phyloP scores from a whole-genome alignment of 805 yeast species.

The Candida ascalaphidarum region DNA sequence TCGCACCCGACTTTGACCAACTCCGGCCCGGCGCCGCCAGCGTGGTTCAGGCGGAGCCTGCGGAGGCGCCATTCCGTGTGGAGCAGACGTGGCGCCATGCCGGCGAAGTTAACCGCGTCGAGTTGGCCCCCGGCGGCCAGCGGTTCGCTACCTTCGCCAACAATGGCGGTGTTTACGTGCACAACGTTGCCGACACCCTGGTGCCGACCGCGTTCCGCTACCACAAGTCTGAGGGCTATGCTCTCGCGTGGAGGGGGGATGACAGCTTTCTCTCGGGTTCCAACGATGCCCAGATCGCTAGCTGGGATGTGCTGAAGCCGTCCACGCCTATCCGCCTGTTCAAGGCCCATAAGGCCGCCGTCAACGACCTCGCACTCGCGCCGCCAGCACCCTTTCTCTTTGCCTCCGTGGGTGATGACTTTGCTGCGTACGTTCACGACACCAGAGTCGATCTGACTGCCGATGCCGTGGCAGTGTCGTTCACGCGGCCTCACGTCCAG shows the following conservation, averaged over 20 bases:
- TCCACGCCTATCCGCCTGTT: slow-evolving; percentile 40
- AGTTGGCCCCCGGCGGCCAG: slow-evolving; percentile 41
- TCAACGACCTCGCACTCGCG: slow-evolving; percentile 64
- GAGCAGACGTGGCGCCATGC: slow-evolving; percentile 50
- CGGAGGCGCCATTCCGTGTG: slow-evolving; percentile 24
- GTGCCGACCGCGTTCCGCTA: slow-evolving; percentile 29
- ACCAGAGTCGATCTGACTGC: slow-evolving; percentile 26
- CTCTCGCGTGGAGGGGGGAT: slow-evolving; percentile 57
- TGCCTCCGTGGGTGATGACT: slow-evolving; percentile 69
- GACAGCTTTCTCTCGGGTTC: slow-evolving; percentile 50
- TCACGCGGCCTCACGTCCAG: slow-evolving; percentile 46
- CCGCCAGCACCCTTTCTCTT: slow-evolving; percentile 32
- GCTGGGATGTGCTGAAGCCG: slow-evolving; percentile 53
- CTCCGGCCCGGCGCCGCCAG: too few relatives aligned
- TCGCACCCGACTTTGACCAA: slow-evolving; percentile 25
- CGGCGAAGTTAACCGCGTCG: slow-evolving; percentile 59
- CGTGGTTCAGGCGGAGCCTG: too few relatives aligned
- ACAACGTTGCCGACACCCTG: slow-evolving; percentile 16
- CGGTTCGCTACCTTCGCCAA: slow-evolving; percentile 49
- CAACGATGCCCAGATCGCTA: slow-evolving; percentile 56
- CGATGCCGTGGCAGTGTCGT: slow-evolving; percentile 33
- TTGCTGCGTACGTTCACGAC: slow-evolving; percentile 53
- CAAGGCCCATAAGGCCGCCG: slow-evolving; percentile 45
- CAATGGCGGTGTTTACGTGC: slow-evolving; percentile 41
- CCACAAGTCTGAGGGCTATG: slow-evolving; percentile 63